Conservation (phyloP, 179 eudicot genomes). For the Beta corolliflora region DNA sequence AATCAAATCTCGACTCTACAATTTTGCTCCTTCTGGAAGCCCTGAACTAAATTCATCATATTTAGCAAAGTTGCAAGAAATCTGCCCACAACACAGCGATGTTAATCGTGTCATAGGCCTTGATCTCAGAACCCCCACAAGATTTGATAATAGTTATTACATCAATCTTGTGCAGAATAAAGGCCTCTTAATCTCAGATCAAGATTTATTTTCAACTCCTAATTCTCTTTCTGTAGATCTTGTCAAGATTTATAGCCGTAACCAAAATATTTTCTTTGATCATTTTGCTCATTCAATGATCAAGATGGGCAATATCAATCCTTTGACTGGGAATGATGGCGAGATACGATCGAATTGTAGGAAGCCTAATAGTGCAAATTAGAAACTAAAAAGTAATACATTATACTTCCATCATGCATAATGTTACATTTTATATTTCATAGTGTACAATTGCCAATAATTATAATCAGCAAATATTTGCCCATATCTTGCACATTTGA, state of each 20-base stretch:
- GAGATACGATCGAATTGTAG: background rate
- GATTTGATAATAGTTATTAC: constrained; percentile 1
- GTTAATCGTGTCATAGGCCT: background rate
- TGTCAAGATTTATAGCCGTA: background rate
- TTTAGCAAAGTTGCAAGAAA: background rate
- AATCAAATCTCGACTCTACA: background rate
- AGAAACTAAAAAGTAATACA: background rate
- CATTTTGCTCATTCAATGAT: background rate
- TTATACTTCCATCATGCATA: too few relatives aligned
- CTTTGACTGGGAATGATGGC: background rate
- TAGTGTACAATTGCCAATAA: too few relatives aligned
- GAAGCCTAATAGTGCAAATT: background rate
- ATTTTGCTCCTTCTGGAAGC: background rate
- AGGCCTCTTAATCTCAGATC: background rate
- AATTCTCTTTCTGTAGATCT: background rate
- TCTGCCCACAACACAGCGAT: background rate
- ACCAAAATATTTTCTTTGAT: background rate
- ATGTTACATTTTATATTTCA: too few relatives aligned
- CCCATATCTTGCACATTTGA: too few relatives aligned
- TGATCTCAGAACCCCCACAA: background rate
- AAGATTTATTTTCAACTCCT: background rate
- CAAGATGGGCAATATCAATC: constrained; percentile 8
- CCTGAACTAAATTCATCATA: background rate
- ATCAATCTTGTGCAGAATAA: background rate
- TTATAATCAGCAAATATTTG: too few relatives aligned